A percentile compares a stretch with the other conserved stretches of the same genome.
phyloP scores from a whole-genome alignment of 2,329 filamentous ascomycete species.

The Fusarium sp. region DNA sequence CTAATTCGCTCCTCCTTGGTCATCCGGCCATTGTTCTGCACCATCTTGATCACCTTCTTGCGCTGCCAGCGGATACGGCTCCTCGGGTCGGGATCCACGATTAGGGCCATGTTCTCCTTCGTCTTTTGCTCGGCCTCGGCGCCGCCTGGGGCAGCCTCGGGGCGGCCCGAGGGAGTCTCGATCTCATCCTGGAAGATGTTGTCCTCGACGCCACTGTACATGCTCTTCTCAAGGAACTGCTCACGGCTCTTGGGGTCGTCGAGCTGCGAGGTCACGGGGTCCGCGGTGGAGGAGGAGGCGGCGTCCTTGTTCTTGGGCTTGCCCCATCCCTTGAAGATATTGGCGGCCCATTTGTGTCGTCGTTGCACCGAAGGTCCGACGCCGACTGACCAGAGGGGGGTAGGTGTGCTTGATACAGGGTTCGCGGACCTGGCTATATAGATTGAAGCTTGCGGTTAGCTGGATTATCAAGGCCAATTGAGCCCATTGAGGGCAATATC shows the following conservation, averaged over 20 bases:
- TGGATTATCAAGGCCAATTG: conserved; percentile 30
- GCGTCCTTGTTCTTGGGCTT: conserved; percentile 45
- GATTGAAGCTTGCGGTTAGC: conserved; percentile 25
- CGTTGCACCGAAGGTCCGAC: conserved; percentile 41
- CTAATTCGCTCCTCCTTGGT: conserved; percentile 71
- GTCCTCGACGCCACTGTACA: conserved; percentile 57
- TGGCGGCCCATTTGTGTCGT: conserved; percentile 56
- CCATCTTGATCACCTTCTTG: conserved; percentile 80
- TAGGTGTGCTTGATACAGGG: conserved; percentile 28
- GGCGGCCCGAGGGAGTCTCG: conserved; percentile 46
- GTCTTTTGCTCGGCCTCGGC: conserved; percentile 50
- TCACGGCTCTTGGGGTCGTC: conserved; percentile 54
- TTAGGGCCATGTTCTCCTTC: conserved; percentile 64
- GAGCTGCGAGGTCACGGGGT: conserved; percentile 47
- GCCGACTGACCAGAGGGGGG: conserved; percentile 28
- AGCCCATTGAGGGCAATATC: background rate
- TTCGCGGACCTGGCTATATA: conserved; percentile 37
- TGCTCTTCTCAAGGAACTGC: conserved; percentile 51
- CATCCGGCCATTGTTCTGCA: conserved; percentile 64
- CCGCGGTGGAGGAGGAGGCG: conserved; percentile 41
- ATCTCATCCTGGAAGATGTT: conserved; percentile 70
- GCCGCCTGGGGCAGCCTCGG: conserved; percentile 39
- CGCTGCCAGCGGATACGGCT: conserved; percentile 78
- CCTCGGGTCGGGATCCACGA: conserved; percentile 77
- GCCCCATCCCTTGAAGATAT: conserved; percentile 51